phyloP scores from a whole-genome alignment of 202 grass and related monocot genomes.

The Carex arenaria region DNA sequence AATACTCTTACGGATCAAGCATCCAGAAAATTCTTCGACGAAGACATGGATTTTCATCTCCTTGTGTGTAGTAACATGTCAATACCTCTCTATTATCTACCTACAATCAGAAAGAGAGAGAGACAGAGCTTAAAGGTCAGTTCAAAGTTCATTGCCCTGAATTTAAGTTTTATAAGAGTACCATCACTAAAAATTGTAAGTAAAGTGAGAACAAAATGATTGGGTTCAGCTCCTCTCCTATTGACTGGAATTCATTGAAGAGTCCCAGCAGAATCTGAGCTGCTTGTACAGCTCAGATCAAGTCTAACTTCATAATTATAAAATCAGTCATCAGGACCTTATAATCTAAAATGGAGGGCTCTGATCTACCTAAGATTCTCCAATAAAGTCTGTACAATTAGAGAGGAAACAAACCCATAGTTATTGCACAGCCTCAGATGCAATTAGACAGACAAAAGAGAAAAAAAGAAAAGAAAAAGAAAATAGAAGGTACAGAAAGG shows the following conservation, averaged over 20 bases:
- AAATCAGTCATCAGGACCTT: not conserved
- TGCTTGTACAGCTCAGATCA: not conserved
- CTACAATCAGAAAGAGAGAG: slow-evolving; percentile 29
- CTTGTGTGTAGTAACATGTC: slow-evolving; percentile 77
- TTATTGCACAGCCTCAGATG: not conserved
- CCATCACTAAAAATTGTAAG: not conserved
- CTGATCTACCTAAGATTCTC: not conserved
- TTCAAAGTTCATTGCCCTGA: slow-evolving; percentile 4
- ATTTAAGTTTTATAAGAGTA: not conserved
- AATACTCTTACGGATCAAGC: slow-evolving; percentile 77
- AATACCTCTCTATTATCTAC: slow-evolving; percentile 59
- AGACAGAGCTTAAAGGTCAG: not conserved
- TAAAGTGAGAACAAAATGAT: not conserved
- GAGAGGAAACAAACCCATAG: not conserved
- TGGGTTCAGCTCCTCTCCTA: not conserved
- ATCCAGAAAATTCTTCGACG: slow-evolving; percentile 87
- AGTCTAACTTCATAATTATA: not conserved
- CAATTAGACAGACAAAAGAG: not conserved
- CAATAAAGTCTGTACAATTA: not conserved
- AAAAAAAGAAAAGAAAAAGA: not conserved
- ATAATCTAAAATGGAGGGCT: not conserved
- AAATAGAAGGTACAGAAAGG: not conserved
- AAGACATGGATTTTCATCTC: slow-evolving; percentile 50
- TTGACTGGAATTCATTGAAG: not conserved
- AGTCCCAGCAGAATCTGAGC: not conserved